Percentiles rank a stretch among this genome's conserved stretches.
phyloP scores from a whole-genome alignment of 2,329 filamentous ascomycete species.

The Aspergillus glaucus region DNA sequence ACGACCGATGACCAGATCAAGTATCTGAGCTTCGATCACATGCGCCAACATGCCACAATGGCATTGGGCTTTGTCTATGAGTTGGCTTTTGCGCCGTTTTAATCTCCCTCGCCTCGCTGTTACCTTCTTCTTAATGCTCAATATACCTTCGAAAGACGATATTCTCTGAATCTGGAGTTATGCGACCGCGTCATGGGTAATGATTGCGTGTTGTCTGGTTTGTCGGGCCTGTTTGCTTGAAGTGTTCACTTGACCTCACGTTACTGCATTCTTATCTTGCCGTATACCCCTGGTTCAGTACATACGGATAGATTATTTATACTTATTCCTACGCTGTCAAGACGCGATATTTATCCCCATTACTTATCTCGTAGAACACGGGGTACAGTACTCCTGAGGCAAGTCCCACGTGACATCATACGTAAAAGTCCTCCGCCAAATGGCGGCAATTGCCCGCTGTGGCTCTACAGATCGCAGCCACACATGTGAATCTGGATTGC shows the following conservation, averaged over 20 bases:
- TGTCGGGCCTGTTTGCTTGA: too few species aligned
- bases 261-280: neutral
- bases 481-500: too few species aligned
- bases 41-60: slow-evolving; percentile 83
- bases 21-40: slow-evolving; percentile 75
- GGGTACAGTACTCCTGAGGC: too few species aligned
- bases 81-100: slow-evolving; percentile 69
- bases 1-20: slow-evolving; percentile 65
- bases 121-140: neutral
- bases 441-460: too few species aligned
- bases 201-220: neutral
- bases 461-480: too few species aligned
- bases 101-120: slow-evolving; percentile 5
- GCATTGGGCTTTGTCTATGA: slow-evolving; percentile 80
- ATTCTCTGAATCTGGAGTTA: neutral
- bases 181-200: neutral
- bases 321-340: neutral
- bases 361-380: neutral
- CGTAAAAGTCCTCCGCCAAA: too few species aligned
- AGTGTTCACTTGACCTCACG: neutral
- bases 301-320: neutral
- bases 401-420: too few species aligned
- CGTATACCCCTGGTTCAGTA: neutral
- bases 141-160: neutral
- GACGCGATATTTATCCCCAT: neutral